These are phyloP conservation scores for Fagopyrum esculentum DNA, from an alignment of 148 eudicot species.

Conservation along the genomic window DNA sequence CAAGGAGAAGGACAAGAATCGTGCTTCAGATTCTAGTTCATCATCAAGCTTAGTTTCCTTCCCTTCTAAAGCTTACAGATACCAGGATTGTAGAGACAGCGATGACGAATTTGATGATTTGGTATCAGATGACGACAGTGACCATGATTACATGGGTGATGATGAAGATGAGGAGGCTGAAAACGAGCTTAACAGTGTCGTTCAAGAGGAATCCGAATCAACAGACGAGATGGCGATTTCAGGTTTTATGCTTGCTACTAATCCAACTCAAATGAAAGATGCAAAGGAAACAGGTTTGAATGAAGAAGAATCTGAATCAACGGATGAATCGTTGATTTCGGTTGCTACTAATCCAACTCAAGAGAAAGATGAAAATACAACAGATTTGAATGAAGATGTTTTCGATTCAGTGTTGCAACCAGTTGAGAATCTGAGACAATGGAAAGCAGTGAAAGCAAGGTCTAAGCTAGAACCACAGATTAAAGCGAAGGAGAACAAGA, in stretches of 20 bases:
- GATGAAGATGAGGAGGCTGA: constrained; percentile 17
- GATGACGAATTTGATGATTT: constrained; percentile 18
- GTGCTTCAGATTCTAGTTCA: constrained; percentile 31
- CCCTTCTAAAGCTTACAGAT: constrained; percentile 23
- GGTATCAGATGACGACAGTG: not conserved
- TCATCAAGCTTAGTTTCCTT: constrained; percentile 32
- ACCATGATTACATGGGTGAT: constrained; percentile 15
- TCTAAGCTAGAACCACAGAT: constrained; percentile 11
- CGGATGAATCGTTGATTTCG: too few species aligned
- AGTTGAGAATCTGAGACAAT: constrained; percentile 46
- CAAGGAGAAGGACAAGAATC: constrained; percentile 6
- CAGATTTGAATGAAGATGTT: not conserved
- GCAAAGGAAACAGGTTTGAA: not conserved
- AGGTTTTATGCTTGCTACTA: constrained; percentile 23
- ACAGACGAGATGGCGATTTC: constrained; percentile 48
- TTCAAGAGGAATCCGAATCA: constrained; percentile 11
- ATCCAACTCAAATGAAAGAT: constrained; percentile 2
- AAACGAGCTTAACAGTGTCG: not conserved
- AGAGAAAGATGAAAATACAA: not conserved
- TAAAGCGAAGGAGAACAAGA: constrained; percentile 48
- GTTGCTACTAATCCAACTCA: too few species aligned
- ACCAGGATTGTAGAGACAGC: constrained; percentile 32
- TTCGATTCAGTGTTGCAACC: constrained; percentile 38
- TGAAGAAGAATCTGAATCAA: not conserved
- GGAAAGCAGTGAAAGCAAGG: constrained; percentile 35